Evolutionary conservation across 331 rosid species (phyloP).

Genomic region (Arachis monticola): DNA sequence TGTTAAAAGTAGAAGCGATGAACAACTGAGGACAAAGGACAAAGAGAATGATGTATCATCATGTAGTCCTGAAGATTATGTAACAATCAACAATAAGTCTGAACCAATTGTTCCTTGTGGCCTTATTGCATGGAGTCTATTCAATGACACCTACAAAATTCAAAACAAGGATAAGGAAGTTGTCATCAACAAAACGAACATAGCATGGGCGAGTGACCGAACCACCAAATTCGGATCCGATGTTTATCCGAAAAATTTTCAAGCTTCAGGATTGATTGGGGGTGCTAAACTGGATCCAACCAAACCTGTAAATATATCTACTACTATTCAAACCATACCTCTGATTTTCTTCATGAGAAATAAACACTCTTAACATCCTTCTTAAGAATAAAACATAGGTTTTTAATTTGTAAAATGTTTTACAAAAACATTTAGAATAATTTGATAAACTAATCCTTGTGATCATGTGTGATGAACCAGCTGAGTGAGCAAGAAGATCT

Average conservation of each 20-base stretch:
- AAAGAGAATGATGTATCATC: conserved; percentile 36
- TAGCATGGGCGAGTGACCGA: conserved; percentile 87
- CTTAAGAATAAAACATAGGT: background rate
- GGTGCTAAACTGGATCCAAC: conserved; percentile 74
- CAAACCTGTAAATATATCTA: conserved; percentile 62
- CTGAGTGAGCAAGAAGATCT: conserved; percentile 88
- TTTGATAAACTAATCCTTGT: conserved; percentile 23
- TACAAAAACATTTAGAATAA: background rate
- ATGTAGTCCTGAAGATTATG: conserved; percentile 61
- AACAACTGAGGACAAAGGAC: conserved; percentile 55
- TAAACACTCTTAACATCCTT: background rate
- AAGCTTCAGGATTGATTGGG: conserved; percentile 67
- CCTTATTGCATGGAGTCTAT: conserved; percentile 88
- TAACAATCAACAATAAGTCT: background rate
- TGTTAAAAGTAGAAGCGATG: conserved; percentile 71
- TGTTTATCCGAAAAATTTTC: conserved; percentile 85
- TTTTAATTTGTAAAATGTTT: too few relatives aligned
- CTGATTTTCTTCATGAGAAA: background rate
- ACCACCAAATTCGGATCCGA: conserved; percentile 64
- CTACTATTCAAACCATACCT: background rate
- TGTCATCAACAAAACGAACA: conserved; percentile 71
- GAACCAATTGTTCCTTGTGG: conserved; percentile 81
- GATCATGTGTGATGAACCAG: conserved; percentile 52
- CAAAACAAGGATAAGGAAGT: conserved; percentile 52
- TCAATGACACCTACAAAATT: conserved; percentile 79